Evolutionary conservation across 306 rosid genomes (phyloP).

Genomic region (Ziziphus jujuba): DNA sequence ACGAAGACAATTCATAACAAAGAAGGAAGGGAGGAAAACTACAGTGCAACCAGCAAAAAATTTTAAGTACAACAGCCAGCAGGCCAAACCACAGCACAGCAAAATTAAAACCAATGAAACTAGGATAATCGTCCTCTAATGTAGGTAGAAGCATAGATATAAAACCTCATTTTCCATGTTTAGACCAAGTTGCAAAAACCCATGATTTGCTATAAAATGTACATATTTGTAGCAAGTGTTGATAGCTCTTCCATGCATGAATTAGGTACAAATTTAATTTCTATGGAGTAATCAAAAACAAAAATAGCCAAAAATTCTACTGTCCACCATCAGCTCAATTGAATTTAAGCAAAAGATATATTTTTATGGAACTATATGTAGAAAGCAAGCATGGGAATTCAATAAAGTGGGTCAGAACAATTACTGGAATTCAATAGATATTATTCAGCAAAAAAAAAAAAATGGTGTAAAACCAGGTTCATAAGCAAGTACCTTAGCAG

Average conservation of each 20-base stretch:
- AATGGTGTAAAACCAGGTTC: background rate
- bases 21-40: too few relatives aligned
- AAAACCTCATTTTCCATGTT: background rate
- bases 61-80: too few relatives aligned
- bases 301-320: background rate
- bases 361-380: background rate
- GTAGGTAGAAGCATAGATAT: background rate
- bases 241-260: background rate
- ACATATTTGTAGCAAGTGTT: background rate
- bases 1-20: too few relatives aligned
- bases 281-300: background rate
- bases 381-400: background rate
- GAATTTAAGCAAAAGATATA: background rate
- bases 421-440: too few relatives aligned
- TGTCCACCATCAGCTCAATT: background rate
- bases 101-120: background rate
- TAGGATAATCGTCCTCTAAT: too few relatives aligned
- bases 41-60: too few relatives aligned
- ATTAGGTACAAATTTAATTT: background rate
- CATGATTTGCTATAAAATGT: background rate
- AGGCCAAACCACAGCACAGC: too few relatives aligned
- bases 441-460: background rate
- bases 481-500: conserved; percentile 72
- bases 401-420: background rate
- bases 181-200: background rate